Conservation (phyloP, 2,329 filamentous ascomycete species). For the Ampelomyces quisqualis region DNA sequence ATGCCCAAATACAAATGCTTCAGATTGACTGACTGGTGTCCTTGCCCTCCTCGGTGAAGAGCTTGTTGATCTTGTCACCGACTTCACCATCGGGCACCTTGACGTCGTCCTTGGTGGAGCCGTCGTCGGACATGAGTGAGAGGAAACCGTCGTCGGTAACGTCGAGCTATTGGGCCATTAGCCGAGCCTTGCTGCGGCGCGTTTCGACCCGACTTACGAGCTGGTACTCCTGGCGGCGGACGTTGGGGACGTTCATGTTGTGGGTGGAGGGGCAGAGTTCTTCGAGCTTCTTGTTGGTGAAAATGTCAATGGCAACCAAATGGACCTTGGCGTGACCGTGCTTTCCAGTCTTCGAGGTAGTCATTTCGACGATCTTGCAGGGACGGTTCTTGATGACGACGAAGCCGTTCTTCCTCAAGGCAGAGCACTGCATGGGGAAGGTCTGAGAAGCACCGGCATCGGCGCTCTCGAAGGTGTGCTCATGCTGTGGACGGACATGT, state of each 20-base stretch:
- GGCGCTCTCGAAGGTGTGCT: conserved; percentile 82
- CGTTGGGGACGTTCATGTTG: conserved; percentile 97
- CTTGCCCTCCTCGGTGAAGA: conserved; percentile 82
- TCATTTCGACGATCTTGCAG: conserved; percentile 99
- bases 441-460: conserved; percentile 95
- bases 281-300: conserved; percentile 99
- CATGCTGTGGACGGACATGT: conserved; percentile 48
- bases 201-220: conserved; percentile 67
- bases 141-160: conserved; percentile 94
- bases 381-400: conserved; percentile 98
- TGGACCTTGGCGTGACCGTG: conserved; percentile 99
- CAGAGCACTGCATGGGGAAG: conserved; percentile 98
- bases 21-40: conserved; percentile 76
- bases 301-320: conserved; percentile 96
- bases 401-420: conserved; percentile 98
- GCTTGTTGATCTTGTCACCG: conserved; percentile 79
- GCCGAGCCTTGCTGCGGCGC: conserved; percentile 10
- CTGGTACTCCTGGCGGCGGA: conserved; percentile 86
- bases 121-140: conserved; percentile 85
- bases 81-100: conserved; percentile 87
- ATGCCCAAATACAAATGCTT: not conserved
- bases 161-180: conserved; percentile 66
- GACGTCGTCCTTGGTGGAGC: conserved; percentile 91
- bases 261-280: conserved; percentile 97
- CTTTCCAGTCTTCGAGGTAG: conserved; percentile 99